A percentile compares a stretch with the other conserved stretches of the same genome.
Evolutionary conservation across 2,329 filamentous ascomycete species (phyloP).

Genomic region (Corinectria fuckeliana): DNA sequence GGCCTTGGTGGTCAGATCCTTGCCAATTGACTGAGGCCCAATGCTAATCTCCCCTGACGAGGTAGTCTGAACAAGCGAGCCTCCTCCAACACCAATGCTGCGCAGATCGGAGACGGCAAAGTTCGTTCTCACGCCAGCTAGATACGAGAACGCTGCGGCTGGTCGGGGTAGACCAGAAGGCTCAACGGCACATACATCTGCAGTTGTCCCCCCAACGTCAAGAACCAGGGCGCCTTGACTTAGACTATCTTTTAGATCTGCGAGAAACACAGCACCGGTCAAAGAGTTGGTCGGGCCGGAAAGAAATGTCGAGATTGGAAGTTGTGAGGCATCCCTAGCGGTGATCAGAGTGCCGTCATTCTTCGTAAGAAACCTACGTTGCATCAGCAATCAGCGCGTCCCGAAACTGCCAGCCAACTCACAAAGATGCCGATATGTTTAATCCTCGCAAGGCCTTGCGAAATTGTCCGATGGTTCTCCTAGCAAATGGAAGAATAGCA

Average conservation of each 20-base stretch:
- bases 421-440: constrained; percentile 30
- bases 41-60: background rate
- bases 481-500: constrained; percentile 62
- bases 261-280: constrained; percentile 52
- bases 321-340: constrained; percentile 55
- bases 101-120: constrained; percentile 16
- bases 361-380: constrained; percentile 63
- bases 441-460: constrained; percentile 55
- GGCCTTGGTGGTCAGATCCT: constrained; percentile 9
- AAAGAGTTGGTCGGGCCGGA: constrained; percentile 68
- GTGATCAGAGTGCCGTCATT: constrained; percentile 67
- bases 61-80: constrained; percentile 2
- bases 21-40: constrained; percentile 11
- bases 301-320: constrained; percentile 66
- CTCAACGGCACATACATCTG: constrained; percentile 14
- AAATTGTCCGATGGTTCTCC: constrained; percentile 61
- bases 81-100: constrained; percentile 23
- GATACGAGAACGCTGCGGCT: constrained; percentile 13
- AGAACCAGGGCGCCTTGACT: constrained; percentile 3
- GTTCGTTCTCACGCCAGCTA: constrained; percentile 15
- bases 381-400: constrained; percentile 33
- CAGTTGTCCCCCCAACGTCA: constrained; percentile 21
- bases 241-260: background rate
- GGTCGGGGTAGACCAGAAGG: constrained; percentile 16
- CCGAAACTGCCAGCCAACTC: background rate